phyloP scores from a whole-genome alignment of 2,329 filamentous ascomycete species.

The Ceratocystis eucalypticola region DNA sequence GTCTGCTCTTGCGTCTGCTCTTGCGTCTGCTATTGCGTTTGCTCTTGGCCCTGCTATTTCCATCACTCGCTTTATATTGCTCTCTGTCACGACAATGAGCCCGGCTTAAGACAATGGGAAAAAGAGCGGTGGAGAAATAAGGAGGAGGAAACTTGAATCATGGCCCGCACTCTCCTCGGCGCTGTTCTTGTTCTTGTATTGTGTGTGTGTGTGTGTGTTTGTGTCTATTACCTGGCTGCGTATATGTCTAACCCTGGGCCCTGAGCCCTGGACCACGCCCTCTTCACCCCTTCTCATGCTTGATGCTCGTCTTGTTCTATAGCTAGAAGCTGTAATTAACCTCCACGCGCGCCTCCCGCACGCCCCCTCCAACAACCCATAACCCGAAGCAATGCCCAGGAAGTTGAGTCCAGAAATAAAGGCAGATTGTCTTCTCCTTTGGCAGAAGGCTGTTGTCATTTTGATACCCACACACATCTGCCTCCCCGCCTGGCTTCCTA shows the following conservation, averaged over 20 bases:
- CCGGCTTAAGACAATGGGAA: neutral
- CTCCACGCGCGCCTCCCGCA: neutral
- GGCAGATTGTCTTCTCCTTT: neutral
- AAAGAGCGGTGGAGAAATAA: neutral
- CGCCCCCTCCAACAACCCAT: constrained; percentile 2
- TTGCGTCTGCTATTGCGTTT: neutral
- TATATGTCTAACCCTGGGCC: neutral
- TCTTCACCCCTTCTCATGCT: neutral
- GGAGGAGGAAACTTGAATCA: neutral
- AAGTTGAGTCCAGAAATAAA: neutral
- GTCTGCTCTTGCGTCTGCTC: neutral
- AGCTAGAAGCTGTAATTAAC: neutral
- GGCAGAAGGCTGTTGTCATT: neutral
- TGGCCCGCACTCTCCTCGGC: neutral
- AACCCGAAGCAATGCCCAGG: neutral
- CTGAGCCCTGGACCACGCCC: neutral
- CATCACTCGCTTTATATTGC: neutral
- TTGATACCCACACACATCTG: neutral
- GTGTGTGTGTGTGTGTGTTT: neutral
- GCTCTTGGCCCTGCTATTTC: neutral
- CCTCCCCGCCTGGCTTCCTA: neutral
- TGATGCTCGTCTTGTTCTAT: neutral
- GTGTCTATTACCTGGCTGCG: too few relatives aligned
- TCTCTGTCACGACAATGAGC: neutral
- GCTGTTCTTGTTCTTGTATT: neutral